Conservation (phyloP, 139 green algal genomes). For the Haematococcus sp. region DNA sequence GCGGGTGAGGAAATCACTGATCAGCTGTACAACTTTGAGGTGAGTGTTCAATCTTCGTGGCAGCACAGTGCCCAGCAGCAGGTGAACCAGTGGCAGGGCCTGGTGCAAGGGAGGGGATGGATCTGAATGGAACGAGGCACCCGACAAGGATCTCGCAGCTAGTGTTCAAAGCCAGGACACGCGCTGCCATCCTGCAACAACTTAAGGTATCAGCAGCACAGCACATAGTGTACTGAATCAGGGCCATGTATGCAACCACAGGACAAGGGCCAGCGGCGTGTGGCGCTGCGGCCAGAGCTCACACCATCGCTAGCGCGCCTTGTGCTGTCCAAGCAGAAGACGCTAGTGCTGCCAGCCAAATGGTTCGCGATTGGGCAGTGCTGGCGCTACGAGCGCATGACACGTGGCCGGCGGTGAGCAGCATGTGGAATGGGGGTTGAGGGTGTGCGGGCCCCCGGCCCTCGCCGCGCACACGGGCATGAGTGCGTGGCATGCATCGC, state of each 20-base stretch:
- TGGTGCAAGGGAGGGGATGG: not conserved
- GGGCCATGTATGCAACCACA: too few relatives aligned
- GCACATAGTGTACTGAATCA: too few relatives aligned
- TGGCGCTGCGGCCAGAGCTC: conserved; percentile 94
- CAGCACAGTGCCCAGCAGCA: too few relatives aligned
- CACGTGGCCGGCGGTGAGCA: conserved; percentile 70
- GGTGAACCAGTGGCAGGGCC: not conserved
- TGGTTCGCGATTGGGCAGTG: conserved; percentile 96
- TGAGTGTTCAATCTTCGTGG: conserved; percentile 6
- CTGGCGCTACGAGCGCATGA: conserved; percentile 96
- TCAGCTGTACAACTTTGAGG: conserved; percentile 98
- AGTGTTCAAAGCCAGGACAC: too few relatives aligned
- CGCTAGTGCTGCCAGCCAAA: conserved; percentile 85
- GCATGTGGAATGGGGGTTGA: not conserved
- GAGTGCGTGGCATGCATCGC: too few relatives aligned
- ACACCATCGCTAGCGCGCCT: conserved; percentile 89
- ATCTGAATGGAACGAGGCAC: not conserved
- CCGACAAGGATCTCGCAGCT: too few relatives aligned
- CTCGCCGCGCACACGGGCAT: too few relatives aligned
- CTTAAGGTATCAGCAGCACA: too few relatives aligned
- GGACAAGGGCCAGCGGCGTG: conserved; percentile 88
- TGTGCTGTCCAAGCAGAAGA: conserved; percentile 65
- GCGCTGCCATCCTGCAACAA: too few relatives aligned
- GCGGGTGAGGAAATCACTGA: conserved; percentile 97
- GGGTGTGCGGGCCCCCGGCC: too few relatives aligned